These are phyloP conservation scores for Neospermospora avenae DNA, from an alignment of 2,329 filamentous ascomycete species.

Conservation along the genomic window DNA sequence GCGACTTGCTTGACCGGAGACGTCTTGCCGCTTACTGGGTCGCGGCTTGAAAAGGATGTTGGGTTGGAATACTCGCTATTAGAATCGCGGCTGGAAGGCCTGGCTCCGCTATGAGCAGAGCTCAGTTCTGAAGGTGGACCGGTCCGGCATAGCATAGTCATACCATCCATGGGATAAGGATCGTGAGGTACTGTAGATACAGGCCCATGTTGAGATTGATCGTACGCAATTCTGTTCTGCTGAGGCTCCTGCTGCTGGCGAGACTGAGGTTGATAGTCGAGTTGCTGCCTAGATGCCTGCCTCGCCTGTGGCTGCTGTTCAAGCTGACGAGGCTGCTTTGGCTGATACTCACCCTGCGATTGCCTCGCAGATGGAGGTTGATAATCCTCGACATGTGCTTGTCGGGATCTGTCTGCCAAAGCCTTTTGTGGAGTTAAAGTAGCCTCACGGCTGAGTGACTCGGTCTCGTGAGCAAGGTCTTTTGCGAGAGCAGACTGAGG, in stretches of 20 bases:
- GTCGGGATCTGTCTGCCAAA: constrained; percentile 24
- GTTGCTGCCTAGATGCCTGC: constrained; percentile 14
- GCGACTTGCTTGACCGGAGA: constrained; percentile 67
- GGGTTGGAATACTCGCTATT: constrained; percentile 88
- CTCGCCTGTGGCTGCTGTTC: constrained; percentile 11
- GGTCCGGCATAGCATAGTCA: constrained; percentile 93
- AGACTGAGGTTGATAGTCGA: constrained; percentile 14
- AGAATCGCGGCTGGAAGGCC: constrained; percentile 82
- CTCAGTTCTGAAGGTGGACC: constrained; percentile 68
- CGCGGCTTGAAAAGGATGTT: constrained; percentile 83
- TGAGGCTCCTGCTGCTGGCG: constrained; percentile 24
- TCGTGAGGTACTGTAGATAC: constrained; percentile 79
- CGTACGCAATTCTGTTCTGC: constrained; percentile 24
- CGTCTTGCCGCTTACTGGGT: constrained; percentile 68
- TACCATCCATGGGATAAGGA: constrained; percentile 89
- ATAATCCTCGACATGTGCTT: constrained; percentile 26
- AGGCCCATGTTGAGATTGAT: constrained; percentile 52
- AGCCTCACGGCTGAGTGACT: constrained; percentile 43
- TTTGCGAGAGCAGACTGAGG: constrained; percentile 70
- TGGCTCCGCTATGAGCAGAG: constrained; percentile 61
- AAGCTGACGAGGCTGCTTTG: constrained; percentile 8
- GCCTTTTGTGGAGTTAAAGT: constrained; percentile 51
- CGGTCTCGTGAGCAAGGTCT: constrained; percentile 58
- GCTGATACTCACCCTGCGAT: constrained; percentile 19
- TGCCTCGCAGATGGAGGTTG: constrained; percentile 16